Conservation (phyloP, 768 basidiomycete species). For the Mycena galericulata region DNA sequence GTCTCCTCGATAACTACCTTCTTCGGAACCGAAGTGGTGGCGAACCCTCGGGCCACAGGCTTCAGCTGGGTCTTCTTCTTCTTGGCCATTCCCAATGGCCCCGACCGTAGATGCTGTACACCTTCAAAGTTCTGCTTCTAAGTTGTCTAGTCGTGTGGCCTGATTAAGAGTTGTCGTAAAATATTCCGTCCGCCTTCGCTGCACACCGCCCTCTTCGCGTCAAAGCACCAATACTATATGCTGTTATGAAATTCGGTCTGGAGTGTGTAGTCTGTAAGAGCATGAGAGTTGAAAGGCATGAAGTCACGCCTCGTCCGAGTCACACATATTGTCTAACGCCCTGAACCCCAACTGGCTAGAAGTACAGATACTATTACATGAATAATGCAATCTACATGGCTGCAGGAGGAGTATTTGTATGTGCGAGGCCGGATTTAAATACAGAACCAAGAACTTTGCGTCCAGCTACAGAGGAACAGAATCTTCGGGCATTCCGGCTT, state of each 20-base stretch:
- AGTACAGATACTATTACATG: slow-evolving; percentile 27
- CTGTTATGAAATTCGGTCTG: slow-evolving; percentile 17
- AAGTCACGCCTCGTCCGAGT: slow-evolving; percentile 11
- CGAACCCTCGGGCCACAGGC: slow-evolving; percentile 80
- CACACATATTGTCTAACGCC: not conserved
- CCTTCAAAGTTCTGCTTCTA: slow-evolving; percentile 31
- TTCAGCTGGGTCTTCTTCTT: slow-evolving; percentile 89
- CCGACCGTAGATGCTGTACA: slow-evolving; percentile 28
- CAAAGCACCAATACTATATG: slow-evolving; percentile 25
- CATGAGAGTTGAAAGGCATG: slow-evolving; percentile 33
- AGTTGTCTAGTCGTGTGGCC: slow-evolving; percentile 13
- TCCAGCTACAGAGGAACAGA: not conserved
- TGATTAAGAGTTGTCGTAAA: slow-evolving; percentile 30
- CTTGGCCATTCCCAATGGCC: slow-evolving; percentile 70
- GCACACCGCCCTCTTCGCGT: slow-evolving; percentile 2
- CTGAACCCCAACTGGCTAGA: not conserved
- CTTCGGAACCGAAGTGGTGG: slow-evolving; percentile 87
- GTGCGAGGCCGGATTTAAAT: slow-evolving; percentile 9
- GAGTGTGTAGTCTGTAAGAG: slow-evolving; percentile 30
- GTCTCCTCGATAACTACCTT: slow-evolving; percentile 58
- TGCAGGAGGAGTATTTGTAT: slow-evolving; percentile 17
- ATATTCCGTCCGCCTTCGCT: slow-evolving; percentile 22
- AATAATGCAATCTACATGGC: slow-evolving; percentile 30
- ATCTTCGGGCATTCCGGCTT: slow-evolving; percentile 33
- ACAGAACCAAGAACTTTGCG: slow-evolving; percentile 4